Conservation (phyloP, 495 filamentous ascomycete genomes). For the Hyaloscypha finlandica region DNA sequence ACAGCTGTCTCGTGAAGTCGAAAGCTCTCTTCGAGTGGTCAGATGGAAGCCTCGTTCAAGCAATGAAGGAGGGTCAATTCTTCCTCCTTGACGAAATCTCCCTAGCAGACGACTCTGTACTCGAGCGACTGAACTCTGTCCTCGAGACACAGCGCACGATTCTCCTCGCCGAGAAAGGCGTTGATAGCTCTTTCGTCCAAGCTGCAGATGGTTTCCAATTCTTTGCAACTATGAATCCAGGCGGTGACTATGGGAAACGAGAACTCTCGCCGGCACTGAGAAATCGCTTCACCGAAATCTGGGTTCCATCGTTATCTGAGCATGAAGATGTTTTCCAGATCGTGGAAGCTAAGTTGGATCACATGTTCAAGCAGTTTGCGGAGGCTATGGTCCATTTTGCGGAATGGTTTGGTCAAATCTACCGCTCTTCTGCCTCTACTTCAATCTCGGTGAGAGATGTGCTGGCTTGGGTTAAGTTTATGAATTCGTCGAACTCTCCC, state of each 20-base stretch:
- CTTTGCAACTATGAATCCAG: constrained; percentile 98
- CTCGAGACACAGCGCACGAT: constrained; percentile 85
- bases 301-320: constrained; percentile 85
- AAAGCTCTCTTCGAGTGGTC: constrained; percentile 95
- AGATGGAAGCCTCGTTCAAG: constrained; percentile 91
- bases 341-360: constrained; percentile 68
- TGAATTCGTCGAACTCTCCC: constrained; percentile 61
- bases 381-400: constrained; percentile 79
- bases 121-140: constrained; percentile 97
- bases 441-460: constrained; percentile 88
- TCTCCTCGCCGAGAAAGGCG: constrained; percentile 90
- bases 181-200: constrained; percentile 72
- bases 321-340: constrained; percentile 86
- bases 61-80: constrained; percentile 86
- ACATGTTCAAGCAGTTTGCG: constrained; percentile 50
- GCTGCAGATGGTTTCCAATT: constrained; percentile 90
- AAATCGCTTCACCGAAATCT: constrained; percentile 98
- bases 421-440: constrained; percentile 68
- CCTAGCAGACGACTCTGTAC: constrained; percentile 93
- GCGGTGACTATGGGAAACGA: constrained; percentile 96
- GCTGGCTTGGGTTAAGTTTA: constrained; percentile 90
- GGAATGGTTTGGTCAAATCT: constrained; percentile 84
- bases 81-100: constrained; percentile 98
- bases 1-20: constrained; percentile 57
- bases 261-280: constrained; percentile 94